phyloP scores from a whole-genome alignment of 129 eudicot genomes.

The Glebionis coronaria region DNA sequence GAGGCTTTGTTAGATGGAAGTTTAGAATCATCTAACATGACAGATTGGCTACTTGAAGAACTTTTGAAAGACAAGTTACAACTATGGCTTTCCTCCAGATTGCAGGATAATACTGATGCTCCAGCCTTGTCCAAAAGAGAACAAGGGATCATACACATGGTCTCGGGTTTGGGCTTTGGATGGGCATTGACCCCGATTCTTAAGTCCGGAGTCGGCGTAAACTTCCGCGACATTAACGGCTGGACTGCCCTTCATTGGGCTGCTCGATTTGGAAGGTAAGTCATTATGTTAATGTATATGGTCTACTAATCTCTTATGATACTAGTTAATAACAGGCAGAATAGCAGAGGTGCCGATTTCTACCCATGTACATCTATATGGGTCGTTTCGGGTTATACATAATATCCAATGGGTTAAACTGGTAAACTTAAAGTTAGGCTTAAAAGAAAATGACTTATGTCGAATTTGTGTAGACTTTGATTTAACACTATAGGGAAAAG shows the following conservation, averaged over 20 bases:
- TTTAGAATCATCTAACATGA: conserved; percentile 43
- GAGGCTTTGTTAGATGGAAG: conserved; percentile 63
- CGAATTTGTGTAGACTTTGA: not conserved
- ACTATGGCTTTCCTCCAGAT: conserved; percentile 65
- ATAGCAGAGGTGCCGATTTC: not conserved
- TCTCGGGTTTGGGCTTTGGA: conserved; percentile 89
- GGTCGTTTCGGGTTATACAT: not conserved
- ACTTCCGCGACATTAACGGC: conserved; percentile 88
- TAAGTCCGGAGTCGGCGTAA: conserved; percentile 61
- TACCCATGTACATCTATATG: too few species aligned
- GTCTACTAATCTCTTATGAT: conserved; percentile 3
- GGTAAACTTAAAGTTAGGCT: not conserved
- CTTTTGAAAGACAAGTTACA: conserved; percentile 83
- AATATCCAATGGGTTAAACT: not conserved
- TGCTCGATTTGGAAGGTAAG: conserved; percentile 90
- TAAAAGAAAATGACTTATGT: not conserved
- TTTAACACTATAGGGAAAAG: too few species aligned
- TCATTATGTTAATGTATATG: not conserved
- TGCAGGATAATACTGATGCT: conserved; percentile 17
- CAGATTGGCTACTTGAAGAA: conserved; percentile 75
- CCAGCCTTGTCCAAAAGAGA: conserved; percentile 68
- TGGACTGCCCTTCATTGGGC: conserved; percentile 99
- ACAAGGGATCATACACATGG: conserved; percentile 94
- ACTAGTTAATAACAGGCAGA: conserved; percentile 4
- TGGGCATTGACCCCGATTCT: conserved; percentile 93